phyloP scores from a whole-genome alignment of 1,139 yeast genomes.

The Yamadazyma sp. region DNA sequence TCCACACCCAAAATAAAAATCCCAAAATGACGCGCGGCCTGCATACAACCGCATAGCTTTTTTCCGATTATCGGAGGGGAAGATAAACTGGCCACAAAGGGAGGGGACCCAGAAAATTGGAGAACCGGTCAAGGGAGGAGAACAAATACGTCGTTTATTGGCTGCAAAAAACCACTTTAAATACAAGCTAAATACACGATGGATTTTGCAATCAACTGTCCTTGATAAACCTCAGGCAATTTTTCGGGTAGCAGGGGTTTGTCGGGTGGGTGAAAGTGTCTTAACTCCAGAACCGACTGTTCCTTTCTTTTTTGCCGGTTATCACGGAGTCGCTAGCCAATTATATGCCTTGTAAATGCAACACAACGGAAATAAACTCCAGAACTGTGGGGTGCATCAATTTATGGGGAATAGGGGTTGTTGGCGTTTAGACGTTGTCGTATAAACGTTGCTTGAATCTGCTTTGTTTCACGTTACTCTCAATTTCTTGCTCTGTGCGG shows the following conservation, averaged over 20 bases:
- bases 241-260: constrained; percentile 3
- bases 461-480: constrained; percentile 12
- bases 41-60: constrained; percentile 8
- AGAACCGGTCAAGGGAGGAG: constrained; percentile 1
- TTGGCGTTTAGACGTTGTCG: constrained; percentile 1
- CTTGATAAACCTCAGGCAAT: too few species aligned
- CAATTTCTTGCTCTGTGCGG: constrained; percentile 6
- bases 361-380: neutral
- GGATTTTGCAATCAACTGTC: neutral
- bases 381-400: neutral
- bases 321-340: constrained; percentile 9
- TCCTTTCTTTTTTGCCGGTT: constrained; percentile 6
- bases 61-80: constrained; percentile 16
- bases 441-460: constrained; percentile 15
- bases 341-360: constrained; percentile 1
- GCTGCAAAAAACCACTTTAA: constrained; percentile 5
- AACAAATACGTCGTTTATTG: neutral
- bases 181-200: neutral
- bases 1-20: neutral
- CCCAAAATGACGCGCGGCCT: constrained; percentile 3
- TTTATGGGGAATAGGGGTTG: neutral
- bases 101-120: constrained; percentile 5
- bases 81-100: constrained; percentile 4
- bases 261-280: constrained; percentile 5
- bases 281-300: constrained; percentile 8